Evolutionary conservation across 306 rosid species (phyloP), one percentile per base, ranked within the genome.

Genomic region (Rosa persica): DNA sequence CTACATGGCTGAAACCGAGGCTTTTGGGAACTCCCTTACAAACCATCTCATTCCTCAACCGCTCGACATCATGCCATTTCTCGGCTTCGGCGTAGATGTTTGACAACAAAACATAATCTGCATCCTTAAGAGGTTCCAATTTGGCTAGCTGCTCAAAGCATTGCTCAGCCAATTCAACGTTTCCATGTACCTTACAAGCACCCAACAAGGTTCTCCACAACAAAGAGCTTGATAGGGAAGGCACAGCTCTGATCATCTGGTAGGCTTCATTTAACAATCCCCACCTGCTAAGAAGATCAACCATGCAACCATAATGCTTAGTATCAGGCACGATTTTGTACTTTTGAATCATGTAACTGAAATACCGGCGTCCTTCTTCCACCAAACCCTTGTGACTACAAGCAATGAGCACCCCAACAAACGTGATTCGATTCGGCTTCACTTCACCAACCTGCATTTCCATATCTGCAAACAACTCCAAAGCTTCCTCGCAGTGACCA

Each of bases 321-420:
- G 73, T 34, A 81, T 89, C 88, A 4, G 91, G 96, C 67, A 62
- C 4, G 62, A 91, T 86, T 23, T 74, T 69, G 72, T 87, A 86
- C 38, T 62, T 57, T 16, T 81, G 64, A 43, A 84, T 77, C 93
- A 89, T 91, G 44, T 61, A 86, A 73, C 64, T 80, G 17, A 86
- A 89, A 85, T 83, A 78, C 79, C 73, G 75, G 67, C 92, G 85
- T 64, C 90, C 93, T 85, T 91, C 85, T 78, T 82, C 92, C 77
- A 89, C 89, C 75, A 88, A 83, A 76, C 97, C 94, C 82, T 88
- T 88, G 44, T 84, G 97, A 79, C 92, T 87, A 66, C 97, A 91
- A 61, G 94, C 94, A 75, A 88, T 85, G 55, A 91, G 70, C 80
- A 89, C 82, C 20, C 88, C 97, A 27, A 88, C 84, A 78, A 89